phyloP scores from a whole-genome alignment of 306 rosid genomes.

The Potentilla sterilis region DNA sequence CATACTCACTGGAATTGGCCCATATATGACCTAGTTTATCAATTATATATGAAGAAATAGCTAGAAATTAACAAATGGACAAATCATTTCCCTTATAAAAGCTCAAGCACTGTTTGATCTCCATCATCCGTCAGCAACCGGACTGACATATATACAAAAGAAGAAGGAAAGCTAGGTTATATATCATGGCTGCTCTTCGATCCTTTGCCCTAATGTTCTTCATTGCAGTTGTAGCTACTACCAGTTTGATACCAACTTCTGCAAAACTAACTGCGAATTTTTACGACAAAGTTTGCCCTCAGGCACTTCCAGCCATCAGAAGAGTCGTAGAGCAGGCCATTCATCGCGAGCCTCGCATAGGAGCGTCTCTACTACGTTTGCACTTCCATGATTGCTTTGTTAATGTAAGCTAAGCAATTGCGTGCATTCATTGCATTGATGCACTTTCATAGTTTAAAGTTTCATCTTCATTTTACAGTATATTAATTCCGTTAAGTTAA shows the following conservation, averaged over 20 bases:
- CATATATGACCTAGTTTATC: not conserved
- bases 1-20: not conserved
- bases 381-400: conserved; percentile 42
- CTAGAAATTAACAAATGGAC: not conserved
- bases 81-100: not conserved
- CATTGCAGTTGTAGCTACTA: conserved; percentile 3
- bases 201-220: not conserved
- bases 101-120: conserved; percentile 53
- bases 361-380: conserved; percentile 40
- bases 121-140: conserved; percentile 52
- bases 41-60: not conserved
- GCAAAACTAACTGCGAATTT: conserved; percentile 23
- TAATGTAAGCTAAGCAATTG: conserved; percentile 11
- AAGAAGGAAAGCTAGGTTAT: not conserved
- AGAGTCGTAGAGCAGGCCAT: conserved; percentile 16
- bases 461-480: not conserved
- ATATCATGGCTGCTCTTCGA: conserved; percentile 11
- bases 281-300: conserved; percentile 26
- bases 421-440: not conserved
- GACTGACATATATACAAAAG: not conserved
- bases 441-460: not conserved
- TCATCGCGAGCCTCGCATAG: conserved; percentile 29
- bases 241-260: not conserved
- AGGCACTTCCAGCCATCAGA: conserved; percentile 22
- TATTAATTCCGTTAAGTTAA: too few species aligned